Conservation (phyloP, 169 alveolate species). For the Eimeria tenella region DNA sequence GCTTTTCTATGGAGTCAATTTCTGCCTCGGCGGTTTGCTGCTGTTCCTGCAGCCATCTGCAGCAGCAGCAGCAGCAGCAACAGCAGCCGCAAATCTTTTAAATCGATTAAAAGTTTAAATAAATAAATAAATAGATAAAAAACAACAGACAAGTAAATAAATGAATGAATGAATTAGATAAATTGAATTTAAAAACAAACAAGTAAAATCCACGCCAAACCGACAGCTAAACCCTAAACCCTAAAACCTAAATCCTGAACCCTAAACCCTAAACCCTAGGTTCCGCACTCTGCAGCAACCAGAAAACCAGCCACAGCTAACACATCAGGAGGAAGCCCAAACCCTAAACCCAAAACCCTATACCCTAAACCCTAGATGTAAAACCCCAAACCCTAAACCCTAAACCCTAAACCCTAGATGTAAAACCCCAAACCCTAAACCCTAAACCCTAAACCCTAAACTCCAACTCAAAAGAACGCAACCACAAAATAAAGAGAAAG, state of each 20-base stretch:
- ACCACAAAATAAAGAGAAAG: not conserved
- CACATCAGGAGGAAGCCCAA: no score
- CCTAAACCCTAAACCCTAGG: not conserved
- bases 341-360: not conserved
- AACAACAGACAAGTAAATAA: no score
- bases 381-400: not conserved
- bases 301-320: no score
- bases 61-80: not conserved
- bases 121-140: no score
- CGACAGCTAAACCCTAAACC: not conserved
- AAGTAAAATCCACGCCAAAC: not conserved
- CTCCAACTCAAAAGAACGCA: not conserved
- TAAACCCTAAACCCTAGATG: not conserved
- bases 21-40: not conserved
- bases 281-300: no score
- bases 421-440: not conserved
- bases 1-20: conserved; percentile 28
- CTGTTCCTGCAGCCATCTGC: conserved; percentile 74
- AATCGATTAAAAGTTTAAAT: not conserved
- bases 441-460: not conserved
- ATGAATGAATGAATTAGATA: no score
- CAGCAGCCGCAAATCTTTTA: no score
- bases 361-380: not conserved
- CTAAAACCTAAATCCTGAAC: not conserved
- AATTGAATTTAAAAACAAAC: no score